phyloP scores from a whole-genome alignment of 202 grass and related monocot species.

The Cymbopogon flexuosus region DNA sequence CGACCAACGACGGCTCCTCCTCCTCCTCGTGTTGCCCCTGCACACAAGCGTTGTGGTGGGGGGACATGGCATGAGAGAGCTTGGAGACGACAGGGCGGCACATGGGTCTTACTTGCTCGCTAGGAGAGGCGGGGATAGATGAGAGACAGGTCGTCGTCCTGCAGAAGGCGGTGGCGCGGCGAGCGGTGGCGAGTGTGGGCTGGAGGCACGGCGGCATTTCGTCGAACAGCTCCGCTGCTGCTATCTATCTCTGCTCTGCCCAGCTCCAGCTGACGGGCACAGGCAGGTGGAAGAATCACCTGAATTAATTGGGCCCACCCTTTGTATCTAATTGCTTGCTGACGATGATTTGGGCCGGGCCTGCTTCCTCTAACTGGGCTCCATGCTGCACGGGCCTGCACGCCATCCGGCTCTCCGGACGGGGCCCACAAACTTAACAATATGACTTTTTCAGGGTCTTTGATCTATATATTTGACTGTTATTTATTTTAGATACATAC shows the following conservation, averaged over 20 bases:
- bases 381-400: no score
- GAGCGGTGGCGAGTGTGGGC: conserved; percentile 22
- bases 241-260: not conserved
- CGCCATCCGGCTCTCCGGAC: no score
- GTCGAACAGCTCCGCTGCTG: not conserved
- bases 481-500: no score
- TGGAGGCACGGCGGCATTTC: conserved; percentile 42
- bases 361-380: not conserved
- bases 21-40: not conserved
- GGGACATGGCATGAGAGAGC: not conserved
- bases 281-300: not conserved
- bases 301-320: not conserved
- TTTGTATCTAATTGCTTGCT: not conserved
- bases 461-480: no score
- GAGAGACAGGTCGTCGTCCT: not conserved
- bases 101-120: not conserved
- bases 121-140: not conserved
- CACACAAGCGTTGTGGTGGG: not conserved
- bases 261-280: no score
- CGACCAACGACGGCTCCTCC: conserved; percentile 46
- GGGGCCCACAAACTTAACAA: no score
- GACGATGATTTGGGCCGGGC: not conserved
- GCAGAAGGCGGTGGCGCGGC: conserved; percentile 6
- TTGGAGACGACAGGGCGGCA: not conserved
- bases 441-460: no score